Evolutionary conservation across 192 early-diverging fungal genomes (phyloP), one percentile per base, ranked within the genome.

Genomic region (Kickxella alabastrina): DNA sequence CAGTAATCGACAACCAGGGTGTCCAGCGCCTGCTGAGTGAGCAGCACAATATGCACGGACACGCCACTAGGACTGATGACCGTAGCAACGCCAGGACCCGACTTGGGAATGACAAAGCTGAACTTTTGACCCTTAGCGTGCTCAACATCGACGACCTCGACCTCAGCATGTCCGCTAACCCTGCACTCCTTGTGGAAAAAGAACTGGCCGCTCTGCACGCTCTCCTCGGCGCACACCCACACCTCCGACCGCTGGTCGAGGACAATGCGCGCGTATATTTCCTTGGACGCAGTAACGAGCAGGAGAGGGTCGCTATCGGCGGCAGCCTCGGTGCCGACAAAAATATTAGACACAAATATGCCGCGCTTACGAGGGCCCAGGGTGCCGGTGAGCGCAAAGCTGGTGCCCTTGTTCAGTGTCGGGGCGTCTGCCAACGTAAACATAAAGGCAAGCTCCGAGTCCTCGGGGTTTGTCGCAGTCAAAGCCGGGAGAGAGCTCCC

Each of bases 301-400:
- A 26, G 22, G 35, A 75, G 28, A 9, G 32, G 41, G 14, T 44
- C 52, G 3, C 31, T 18, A 21, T 17, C 28, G 13, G 39, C 17
- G 2, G 17, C 14, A 12, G 14, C 27, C 23, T 48, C 17, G 18
- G 34, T 14, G 40, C 55, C 59, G 6, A 75, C 52, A 17, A 48
- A 35, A 15, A 75, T 17, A 49, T 75, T 75, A 22, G 71, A 56
- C 19, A 62, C 65, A 49, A 75, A 75, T 15, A 75, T 67, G n/a
- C 64, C 71, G 40, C 71, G 71, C 34, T 38, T 40, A 5, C 71
- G 71, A 17, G 59, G 47, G 3, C 64, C 64, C 31, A 75, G 55
- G 6, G 64, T 75, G 32, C 48, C 59, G 0, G 71, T 75, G 19
- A 75, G 55, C n/a, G 60, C 71, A 67, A 75, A 75, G 49, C 71